A percentile compares a stretch with the other conserved stretches of the same genome.
Conservation (phyloP, 345 rosid species). For the Stellera chamaejasme region DNA sequence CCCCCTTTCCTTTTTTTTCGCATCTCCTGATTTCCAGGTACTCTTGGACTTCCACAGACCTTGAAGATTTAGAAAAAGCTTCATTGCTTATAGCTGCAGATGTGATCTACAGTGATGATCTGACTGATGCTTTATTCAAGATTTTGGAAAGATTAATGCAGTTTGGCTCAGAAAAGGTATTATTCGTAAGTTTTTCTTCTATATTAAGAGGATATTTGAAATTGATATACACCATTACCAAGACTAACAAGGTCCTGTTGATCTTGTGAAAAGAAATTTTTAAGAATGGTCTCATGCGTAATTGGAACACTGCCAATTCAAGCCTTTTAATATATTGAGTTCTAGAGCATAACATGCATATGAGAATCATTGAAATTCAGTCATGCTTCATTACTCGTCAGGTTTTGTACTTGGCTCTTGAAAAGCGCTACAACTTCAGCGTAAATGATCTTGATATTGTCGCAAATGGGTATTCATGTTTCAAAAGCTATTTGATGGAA, state of each 20-base stretch:
- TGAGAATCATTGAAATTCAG: neutral
- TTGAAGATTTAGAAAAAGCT: slow-evolving; percentile 44
- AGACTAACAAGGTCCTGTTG: too few species aligned
- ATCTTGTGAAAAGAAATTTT: too few species aligned
- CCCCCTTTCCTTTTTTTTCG: neutral
- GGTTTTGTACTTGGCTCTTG: slow-evolving; percentile 80
- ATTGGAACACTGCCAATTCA: too few species aligned
- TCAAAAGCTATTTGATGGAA: slow-evolving; percentile 44
- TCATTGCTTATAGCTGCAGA: slow-evolving; percentile 58
- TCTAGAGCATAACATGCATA: too few species aligned
- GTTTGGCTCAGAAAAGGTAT: slow-evolving; percentile 33
- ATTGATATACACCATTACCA: too few species aligned
- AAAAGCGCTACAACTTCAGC: slow-evolving; percentile 92
- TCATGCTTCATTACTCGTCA: slow-evolving; percentile 11
- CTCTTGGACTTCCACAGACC: slow-evolving; percentile 39
- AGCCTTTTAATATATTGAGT: too few species aligned
- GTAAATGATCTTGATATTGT: slow-evolving; percentile 56
- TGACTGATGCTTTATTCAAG: slow-evolving; percentile 45
- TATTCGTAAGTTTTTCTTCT: neutral
- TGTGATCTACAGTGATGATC: slow-evolving; percentile 59
- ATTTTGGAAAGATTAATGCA: slow-evolving; percentile 42
- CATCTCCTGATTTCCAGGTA: slow-evolving; percentile 20
- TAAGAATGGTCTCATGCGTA: too few species aligned
- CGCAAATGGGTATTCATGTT: slow-evolving; percentile 75
- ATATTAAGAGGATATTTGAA: too few species aligned